Evolutionary conservation across 2,329 filamentous ascomycete genomes (phyloP), one percentile per base, ranked within the genome.

Genomic region (Aspergillus tamarii): DNA sequence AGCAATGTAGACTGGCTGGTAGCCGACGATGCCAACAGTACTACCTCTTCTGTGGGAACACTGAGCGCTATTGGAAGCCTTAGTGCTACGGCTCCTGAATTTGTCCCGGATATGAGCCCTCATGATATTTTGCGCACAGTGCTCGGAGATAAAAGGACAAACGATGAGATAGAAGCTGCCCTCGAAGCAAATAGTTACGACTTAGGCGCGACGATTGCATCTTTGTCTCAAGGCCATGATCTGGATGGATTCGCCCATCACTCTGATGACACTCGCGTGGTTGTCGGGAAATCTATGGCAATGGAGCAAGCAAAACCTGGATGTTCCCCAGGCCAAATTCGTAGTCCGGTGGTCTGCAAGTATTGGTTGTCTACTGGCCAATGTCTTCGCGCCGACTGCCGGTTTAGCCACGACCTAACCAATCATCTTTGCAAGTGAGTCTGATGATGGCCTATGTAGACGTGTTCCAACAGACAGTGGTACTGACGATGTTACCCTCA

Each of bases 61-160:
- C 84, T 94, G 64, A 94, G 93, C 73, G 90, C 89, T 8, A 69
- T 76, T 11, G 77, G 69, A 70, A 87, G 85, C 43, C 86, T 96
- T 65, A 94, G 93, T 73, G 92, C 90, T 50, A 90, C 90, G 16
- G 92, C 92, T 6, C 91, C 94, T 28, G 93, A 97, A 76, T 97
- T 88, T 80, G 84, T 89, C 16, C 87, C 88, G 62, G 94, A 98
- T 74, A 98, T 99, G 94, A 96, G 92, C 63, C 94, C 95, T 0
- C 97, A 97, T 79, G 95, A 99, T 76, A 98, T 99, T 87, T 85
- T 99, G 61, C 91, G 95, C 66, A 97, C 94, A 7, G 96, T 99
- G 46, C 84, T 99, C 30, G 93, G 94, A 55, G 93, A 95, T 71
- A 89, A 92, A 60, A 90, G 91, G 73, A 91, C 92, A 2, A 94